Base-by-base conservation (phyloP, 106 monocot genomes). In the Dioscorea zingiberensis region DNA sequence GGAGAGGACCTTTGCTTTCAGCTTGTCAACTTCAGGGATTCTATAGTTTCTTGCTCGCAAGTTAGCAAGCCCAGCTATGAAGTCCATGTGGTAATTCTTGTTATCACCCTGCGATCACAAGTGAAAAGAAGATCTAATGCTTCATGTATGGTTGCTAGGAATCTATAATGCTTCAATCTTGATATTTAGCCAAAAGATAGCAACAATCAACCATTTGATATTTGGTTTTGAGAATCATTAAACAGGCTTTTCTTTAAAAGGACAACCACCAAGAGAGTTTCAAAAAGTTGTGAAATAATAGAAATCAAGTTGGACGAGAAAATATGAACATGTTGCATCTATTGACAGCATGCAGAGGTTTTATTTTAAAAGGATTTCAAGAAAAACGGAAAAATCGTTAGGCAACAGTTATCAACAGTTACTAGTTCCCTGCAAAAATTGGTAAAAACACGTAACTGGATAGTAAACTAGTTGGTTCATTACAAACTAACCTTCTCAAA, bases 401-500 rank as follows among this genome's bases (percentile, higher is more conserved):
- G 3, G 51, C 51, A 51, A 18, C 8, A 19, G 19, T 0, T 4
- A 51, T 4, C 4, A 51, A n/a, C n/a, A n/a, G n/a, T n/a, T n/a
- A n/a, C n/a, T n/a, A n/a, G n/a, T 16, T 2, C 15, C 19, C 15
- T 19, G 8, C 0, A 1, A 19, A 51, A 51, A 51, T 13, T 18
- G 15, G 19, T 4, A 4, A 18, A 18, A 18, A 51, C 51, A 13
- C 4, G 51, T 18, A 51, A 51, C 51, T 51, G 51, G 19, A 51
- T 18, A 51, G 8, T 19, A 51, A 19, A 51, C 51, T 19, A 2
- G 13, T 51, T 13, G 7, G 19, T 18, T 19, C 18, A 51, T 51
- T 15, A 59, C 7, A 38, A 22, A 19, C 44, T 7, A 61, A 93
- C 95, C 88, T 95, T 95, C 67, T 95, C 95, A 81, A 95, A 95